Base-by-base conservation (phyloP, 148 eudicot species). In the Limonium bicolor region DNA sequence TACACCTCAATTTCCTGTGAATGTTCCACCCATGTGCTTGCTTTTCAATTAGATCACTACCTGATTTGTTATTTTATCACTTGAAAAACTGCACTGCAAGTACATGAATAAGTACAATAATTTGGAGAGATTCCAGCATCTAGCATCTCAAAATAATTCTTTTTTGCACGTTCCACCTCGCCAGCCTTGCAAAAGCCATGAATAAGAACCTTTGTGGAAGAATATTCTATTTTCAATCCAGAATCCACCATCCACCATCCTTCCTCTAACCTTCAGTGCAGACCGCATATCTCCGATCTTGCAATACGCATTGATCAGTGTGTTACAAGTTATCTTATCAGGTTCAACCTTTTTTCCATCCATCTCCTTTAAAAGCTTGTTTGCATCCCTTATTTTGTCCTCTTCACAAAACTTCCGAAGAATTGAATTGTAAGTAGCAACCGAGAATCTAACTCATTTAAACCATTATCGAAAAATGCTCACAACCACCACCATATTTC, bases 301-400 rank as follows among this genome's bases (percentile, higher is more conserved):
- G 68, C 92, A 67, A 50, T 88, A 83, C 24, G 86, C 97, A 53
- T 88, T 88, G 9, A 88, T 80, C 56, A 88, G 59, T 20, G 97
- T 88, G 49, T 88, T 88, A 60, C 97, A 88, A 0, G 97, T 80
- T 22, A 83, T 59, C 59, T 69, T 79, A 50, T 88, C 92, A 8
- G 97, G 86, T 59, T 77, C 73, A 56, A 88, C 61, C 61, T 74
- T 77, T 57, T 73, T 80, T 32, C 71, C 92, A 33, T 48, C 67
- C 94, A 88, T 88, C 54, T 77, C 92, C 52, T 62, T 67, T 57
- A 88, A 56, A 13, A 88, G 61, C 60, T 55, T 72, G 65, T 88
- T 88, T 11, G 87, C 92, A 44, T 88, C 94, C 62, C 60, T 69
- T 36, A 88, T 63, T 46, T 79, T 77, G 41, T 94, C 84, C 55